Evolutionary conservation across 2,329 filamentous ascomycete species (phyloP), one percentile per base, ranked within the genome.

Genomic region (Berkeleyomyces basicola): DNA sequence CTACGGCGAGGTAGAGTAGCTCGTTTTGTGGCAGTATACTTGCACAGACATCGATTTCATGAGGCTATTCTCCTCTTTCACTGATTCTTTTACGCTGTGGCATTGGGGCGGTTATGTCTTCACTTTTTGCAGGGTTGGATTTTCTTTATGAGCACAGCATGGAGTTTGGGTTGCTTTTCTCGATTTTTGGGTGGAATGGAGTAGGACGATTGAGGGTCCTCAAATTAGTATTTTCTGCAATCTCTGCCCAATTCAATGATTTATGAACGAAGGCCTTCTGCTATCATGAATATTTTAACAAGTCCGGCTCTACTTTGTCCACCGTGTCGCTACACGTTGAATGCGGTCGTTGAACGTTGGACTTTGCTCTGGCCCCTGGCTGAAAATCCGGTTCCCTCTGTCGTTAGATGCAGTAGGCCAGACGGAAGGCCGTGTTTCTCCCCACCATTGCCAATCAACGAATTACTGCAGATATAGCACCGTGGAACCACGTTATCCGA

Each of bases 321-420:
- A 23, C 23, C 23, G 23, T 58, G n/a, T 14, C 9, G 49, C 16
- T 67, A 70, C 93, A 70, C 88, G 92, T 71, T 95, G 88, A 72
- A 96, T 96, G 85, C 86, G 16, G 95, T 83, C 0, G 87, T 86
- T 3, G 80, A 75, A 71, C 85, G 93, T 73, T 87, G 87, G 14
- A 95, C 90, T 68, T 88, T 82, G 70, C 87, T 95, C 60, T 82
- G 81, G 2, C 93, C 92, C n/a, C 86, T 85, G 3, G 89, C 87
- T 3, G 92, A 91, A 73, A 96, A 97, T 0, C 92, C 92, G 0
- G 92, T 97, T 0, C 92, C 92, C 68, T 96, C 92, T 43, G 86
- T 88, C 67, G 82, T 84, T 58, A 97, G 80, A 69, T 87, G 83
- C 2, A 96, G 85, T 42, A 96, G 70, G 0, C 91, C 91, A 0